Evolutionary conservation across 2,329 filamentous ascomycete genomes (phyloP).

Genomic region (Harringtonia lauricola): DNA sequence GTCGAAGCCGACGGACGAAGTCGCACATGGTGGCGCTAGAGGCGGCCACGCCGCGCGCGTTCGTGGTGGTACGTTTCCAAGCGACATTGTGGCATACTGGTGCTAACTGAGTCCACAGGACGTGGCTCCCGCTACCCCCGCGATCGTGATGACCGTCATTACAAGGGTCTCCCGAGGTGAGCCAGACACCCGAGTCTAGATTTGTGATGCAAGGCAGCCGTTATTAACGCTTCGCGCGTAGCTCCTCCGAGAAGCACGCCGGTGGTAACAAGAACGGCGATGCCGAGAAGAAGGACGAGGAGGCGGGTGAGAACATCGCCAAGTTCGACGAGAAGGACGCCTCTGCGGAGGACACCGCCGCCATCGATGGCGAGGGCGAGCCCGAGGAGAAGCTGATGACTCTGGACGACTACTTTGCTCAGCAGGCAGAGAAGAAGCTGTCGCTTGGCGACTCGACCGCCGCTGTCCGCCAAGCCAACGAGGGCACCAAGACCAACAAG

Average conservation of each 20-base stretch:
- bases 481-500: conserved; percentile 78
- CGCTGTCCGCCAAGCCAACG: conserved; percentile 81
- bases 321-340: conserved; percentile 71
- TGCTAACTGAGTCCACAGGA: conserved; percentile 22
- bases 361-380: conserved; percentile 35
- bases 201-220: conserved; percentile 6
- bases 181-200: too few relatives aligned
- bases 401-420: conserved; percentile 76
- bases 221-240: conserved; percentile 20
- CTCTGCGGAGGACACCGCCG: conserved; percentile 27
- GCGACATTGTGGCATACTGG: neutral
- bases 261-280: conserved; percentile 77
- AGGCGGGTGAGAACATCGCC: conserved; percentile 82
- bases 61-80: conserved; percentile 38
- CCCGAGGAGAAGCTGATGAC: conserved; percentile 83
- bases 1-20: conserved; percentile 64
- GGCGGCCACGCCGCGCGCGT: conserved; percentile 54
- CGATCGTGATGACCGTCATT: conserved; percentile 45
- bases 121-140: conserved; percentile 42
- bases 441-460: conserved; percentile 50
- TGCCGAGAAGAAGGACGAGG: conserved; percentile 82
- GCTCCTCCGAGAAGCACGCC: conserved; percentile 77
- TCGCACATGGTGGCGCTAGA: conserved; percentile 40
- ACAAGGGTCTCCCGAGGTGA: conserved; percentile 36
- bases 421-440: conserved; percentile 62